phyloP scores from a whole-genome alignment of 345 rosid genomes.

The Camelina laxa region DNA sequence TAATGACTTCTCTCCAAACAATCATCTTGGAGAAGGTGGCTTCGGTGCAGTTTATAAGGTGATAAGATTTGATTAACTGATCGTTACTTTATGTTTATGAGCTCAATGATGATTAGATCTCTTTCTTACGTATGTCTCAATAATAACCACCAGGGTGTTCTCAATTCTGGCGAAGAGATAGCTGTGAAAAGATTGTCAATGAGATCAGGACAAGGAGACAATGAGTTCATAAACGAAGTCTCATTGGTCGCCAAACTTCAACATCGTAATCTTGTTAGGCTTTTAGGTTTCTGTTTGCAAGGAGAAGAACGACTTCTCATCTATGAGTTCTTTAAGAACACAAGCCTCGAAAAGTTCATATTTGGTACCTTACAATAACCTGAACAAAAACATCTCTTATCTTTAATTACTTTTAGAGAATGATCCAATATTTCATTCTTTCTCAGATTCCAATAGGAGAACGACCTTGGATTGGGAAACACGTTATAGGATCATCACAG shows the following conservation, averaged over 20 bases:
- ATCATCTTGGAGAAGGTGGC: constrained; percentile 37
- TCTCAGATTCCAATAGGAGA: constrained; percentile 23
- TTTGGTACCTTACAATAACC: constrained; percentile 32
- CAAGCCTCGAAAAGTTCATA: constrained; percentile 49
- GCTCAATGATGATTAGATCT: background rate
- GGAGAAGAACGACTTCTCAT: constrained; percentile 49
- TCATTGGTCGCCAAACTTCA: constrained; percentile 54
- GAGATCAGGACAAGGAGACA: constrained; percentile 49
- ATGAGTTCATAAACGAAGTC: constrained; percentile 55
- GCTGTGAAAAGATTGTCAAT: constrained; percentile 58
- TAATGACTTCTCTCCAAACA: constrained; percentile 24
- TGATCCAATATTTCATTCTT: background rate
- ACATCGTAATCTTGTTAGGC: constrained; percentile 53
- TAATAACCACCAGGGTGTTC: constrained; percentile 45
- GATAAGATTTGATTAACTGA: background rate
- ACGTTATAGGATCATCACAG: constrained; percentile 33
- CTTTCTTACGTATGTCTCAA: constrained; percentile 2
- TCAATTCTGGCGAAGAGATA: constrained; percentile 45
- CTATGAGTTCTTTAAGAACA: constrained; percentile 51
- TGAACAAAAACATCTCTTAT: background rate
- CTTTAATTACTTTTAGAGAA: background rate
- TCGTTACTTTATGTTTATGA: background rate
- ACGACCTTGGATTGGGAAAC: constrained; percentile 32
- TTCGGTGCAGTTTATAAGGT: constrained; percentile 38
- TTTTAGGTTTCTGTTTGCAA: constrained; percentile 47